Evolutionary conservation across 768 basidiomycete genomes (phyloP).

Genomic region (Lyophyllum atratum): DNA sequence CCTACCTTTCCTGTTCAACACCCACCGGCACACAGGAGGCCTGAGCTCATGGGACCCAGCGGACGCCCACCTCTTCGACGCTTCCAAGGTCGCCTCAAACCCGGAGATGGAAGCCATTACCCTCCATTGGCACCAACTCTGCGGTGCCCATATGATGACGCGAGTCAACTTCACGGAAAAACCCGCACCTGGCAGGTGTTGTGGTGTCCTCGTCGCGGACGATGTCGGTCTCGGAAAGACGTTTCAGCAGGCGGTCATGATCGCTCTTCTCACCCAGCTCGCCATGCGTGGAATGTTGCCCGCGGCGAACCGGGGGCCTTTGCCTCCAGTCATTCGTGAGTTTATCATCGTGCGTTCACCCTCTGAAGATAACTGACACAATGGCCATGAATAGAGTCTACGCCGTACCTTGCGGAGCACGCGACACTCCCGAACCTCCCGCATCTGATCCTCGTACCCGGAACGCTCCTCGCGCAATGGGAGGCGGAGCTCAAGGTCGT

Average conservation of each 20-base stretch:
- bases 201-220: slow-evolving; percentile 21
- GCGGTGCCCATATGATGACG: slow-evolving; percentile 8
- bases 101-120: not conserved
- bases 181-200: not conserved
- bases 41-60: slow-evolving; percentile 11
- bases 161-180: slow-evolving; percentile 3
- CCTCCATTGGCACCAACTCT: slow-evolving; percentile 25
- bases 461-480: slow-evolving; percentile 9
- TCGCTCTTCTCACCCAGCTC: slow-evolving; percentile 5
- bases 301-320: not conserved
- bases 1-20: slow-evolving; percentile 17
- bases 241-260: not conserved
- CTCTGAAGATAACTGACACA: no score
- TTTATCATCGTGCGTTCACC: not conserved
- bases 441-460: slow-evolving; percentile 8
- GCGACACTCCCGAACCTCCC: not conserved
- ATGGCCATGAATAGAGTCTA: not conserved
- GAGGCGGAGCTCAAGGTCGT: slow-evolving; percentile 7
- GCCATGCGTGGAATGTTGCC: no score
- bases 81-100: not conserved
- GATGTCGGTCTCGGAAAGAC: slow-evolving; percentile 22
- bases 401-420: not conserved
- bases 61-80: not conserved
- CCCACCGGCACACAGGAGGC: not conserved
- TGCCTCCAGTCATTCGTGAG: slow-evolving; percentile 26